Conservation (phyloP, 495 filamentous ascomycete species). For the Hyphodiscus hymeniophilus region DNA sequence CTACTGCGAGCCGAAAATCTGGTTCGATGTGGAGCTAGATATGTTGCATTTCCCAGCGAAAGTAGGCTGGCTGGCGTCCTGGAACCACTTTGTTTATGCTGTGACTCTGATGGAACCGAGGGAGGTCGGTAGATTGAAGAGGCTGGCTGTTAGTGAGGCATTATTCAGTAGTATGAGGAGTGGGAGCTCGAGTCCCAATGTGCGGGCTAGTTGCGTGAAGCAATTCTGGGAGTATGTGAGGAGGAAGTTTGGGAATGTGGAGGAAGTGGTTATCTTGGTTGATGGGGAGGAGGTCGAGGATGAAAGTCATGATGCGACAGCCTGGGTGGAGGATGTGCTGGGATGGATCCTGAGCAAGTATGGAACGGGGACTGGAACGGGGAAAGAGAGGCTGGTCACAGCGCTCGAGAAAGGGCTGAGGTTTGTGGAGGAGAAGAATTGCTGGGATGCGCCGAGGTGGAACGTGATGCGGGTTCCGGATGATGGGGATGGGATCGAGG, state of each 20-base stretch:
- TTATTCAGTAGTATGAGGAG: slow-evolving; percentile 1
- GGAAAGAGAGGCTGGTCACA: no score
- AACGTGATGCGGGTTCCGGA: no score
- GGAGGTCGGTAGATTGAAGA: slow-evolving; percentile 2
- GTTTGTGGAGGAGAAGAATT: no score
- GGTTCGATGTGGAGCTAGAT: slow-evolving; percentile 1
- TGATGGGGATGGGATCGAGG: no score
- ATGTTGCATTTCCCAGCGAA: slow-evolving; percentile 3
- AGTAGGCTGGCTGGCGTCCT: neutral
- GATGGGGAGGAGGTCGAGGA: neutral
- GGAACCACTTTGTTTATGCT: slow-evolving; percentile 4
- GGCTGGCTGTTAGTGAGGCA: slow-evolving; percentile 11
- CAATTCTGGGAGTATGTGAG: slow-evolving; percentile 12
- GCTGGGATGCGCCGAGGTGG: no score
- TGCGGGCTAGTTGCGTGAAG: neutral
- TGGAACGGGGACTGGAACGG: no score
- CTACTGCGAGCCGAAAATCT: slow-evolving; percentile 6
- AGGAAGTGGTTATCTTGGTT: slow-evolving; percentile 8
- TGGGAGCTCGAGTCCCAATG: neutral
- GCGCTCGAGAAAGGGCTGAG: no score
- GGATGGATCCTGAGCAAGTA: no score
- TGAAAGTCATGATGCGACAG: no score
- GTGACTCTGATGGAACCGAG: neutral
- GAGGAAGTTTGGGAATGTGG: slow-evolving; percentile 4
- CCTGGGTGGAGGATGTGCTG: no score